These are phyloP conservation scores for Fraxinus cuspidata DNA, from an alignment of 257 asterid genomes.

Conservation along the genomic window DNA sequence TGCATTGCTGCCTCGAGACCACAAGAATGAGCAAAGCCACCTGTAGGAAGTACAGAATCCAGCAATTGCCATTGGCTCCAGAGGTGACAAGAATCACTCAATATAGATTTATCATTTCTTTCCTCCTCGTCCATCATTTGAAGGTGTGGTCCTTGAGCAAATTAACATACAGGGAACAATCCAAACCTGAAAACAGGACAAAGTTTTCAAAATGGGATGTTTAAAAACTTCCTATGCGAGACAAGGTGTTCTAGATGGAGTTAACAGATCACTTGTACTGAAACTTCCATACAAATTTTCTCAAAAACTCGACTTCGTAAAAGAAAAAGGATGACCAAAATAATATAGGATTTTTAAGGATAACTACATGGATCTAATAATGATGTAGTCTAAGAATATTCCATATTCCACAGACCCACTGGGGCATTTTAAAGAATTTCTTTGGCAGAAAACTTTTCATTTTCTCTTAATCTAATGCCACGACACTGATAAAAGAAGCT, in stretches of 20 bases:
- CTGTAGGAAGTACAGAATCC: conserved; percentile 93
- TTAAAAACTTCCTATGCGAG: not conserved
- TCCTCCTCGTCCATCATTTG: conserved; percentile 34
- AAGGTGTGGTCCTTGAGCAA: not conserved
- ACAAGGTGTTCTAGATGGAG: not conserved
- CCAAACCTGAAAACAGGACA: not conserved
- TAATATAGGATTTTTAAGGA: not conserved
- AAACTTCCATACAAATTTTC: not conserved
- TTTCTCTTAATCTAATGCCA: not conserved
- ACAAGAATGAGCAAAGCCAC: conserved; percentile 95
- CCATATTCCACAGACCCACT: not conserved
- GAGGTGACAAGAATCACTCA: conserved; percentile 35
- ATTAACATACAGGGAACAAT: not conserved
- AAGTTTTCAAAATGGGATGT: not conserved
- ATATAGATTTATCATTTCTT: conserved; percentile 22
- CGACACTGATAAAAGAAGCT: not conserved
- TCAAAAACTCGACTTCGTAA: not conserved
- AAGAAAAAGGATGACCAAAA: not conserved
- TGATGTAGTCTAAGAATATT: not conserved
- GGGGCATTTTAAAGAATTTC: not conserved
- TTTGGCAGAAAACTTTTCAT: not conserved
- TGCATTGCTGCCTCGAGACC: conserved; percentile 95
- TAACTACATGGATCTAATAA: not conserved
- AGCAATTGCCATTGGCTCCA: conserved; percentile 97
- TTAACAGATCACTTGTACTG: not conserved